Evolutionary conservation across 345 rosid species (phyloP), one percentile per base, ranked within the genome.

Genomic region (Murraya koenigii): DNA sequence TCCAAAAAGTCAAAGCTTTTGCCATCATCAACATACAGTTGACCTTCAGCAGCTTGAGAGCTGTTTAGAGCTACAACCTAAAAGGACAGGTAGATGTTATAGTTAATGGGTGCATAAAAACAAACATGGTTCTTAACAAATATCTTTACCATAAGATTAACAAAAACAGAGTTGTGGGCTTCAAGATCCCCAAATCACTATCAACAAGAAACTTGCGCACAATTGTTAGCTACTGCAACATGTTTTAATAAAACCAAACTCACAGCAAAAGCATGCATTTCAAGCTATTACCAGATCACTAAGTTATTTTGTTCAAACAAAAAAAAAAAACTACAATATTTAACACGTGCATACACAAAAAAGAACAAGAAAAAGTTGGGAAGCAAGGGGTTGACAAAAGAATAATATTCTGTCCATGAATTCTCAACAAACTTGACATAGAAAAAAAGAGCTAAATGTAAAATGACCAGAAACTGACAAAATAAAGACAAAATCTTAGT

Each of bases 21-120:
- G 25, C 98, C 99, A 66, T 97, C 99, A 71, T 94, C 99, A 7
- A 91, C 77, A 80, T 97, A 97, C n/a, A 97, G 94, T 69, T 97
- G 97, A 5, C 98, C 98, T 83, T 89, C 91, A 6, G 99, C 99
- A 74, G 83, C 91, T 82, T 88, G 88, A 72, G 97, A 83, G 85
- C 97, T 90, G 88, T 97, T 93, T 68, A 97, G 83, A 41, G 99
- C 99, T 59, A 97, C 86, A 77, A 97, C 97, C 99, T 97, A 84
- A 54, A 58, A 22, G 70, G 15, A 61, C 8, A 39, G n/a, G 56
- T 1, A 20, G 49, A 66, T 67, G 54, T 19, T 47, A 23, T 8
- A 65, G 14, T 47, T 20, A 19, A 32, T 28, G 4, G 11, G 15
- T 61, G 68, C 41, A 74, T 8, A 6, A 22, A 73, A 60, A 58